Conservation (phyloP, 75 land plant genomes). For the Cryptomeria japonica region DNA sequence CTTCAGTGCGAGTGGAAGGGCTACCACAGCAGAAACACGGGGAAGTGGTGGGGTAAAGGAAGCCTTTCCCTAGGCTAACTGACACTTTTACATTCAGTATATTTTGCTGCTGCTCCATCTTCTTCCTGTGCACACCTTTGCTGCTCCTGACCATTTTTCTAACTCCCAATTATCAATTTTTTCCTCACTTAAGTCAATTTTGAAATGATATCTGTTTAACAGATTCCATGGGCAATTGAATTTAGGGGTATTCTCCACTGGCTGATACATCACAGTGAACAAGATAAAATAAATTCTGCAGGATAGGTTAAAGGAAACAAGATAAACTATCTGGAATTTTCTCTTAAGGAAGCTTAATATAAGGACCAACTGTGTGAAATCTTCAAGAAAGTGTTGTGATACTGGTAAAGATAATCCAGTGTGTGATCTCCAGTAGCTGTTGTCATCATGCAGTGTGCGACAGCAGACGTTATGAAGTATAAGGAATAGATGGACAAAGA, state of each 20-base stretch:
- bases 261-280: neutral
- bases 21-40: too few species aligned
- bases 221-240: neutral
- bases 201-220: neutral
- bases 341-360: neutral
- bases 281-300: neutral
- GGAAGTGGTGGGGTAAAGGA: too few species aligned
- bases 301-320: neutral
- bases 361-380: neutral
- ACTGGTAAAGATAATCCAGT: neutral
- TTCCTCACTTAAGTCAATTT: neutral
- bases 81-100: too few species aligned
- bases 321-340: neutral
- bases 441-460: neutral
- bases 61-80: too few species aligned
- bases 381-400: neutral
- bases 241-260: neutral
- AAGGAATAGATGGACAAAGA: neutral
- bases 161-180: too few species aligned
- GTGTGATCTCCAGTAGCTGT: neutral
- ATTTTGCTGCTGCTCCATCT: too few species aligned
- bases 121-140: too few species aligned
- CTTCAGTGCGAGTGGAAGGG: too few species aligned
- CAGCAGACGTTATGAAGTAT: neutral
- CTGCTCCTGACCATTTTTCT: too few species aligned